Base-by-base conservation (phyloP, 2,329 filamentous ascomycete species). In the Colletotrichum truncatum region DNA sequence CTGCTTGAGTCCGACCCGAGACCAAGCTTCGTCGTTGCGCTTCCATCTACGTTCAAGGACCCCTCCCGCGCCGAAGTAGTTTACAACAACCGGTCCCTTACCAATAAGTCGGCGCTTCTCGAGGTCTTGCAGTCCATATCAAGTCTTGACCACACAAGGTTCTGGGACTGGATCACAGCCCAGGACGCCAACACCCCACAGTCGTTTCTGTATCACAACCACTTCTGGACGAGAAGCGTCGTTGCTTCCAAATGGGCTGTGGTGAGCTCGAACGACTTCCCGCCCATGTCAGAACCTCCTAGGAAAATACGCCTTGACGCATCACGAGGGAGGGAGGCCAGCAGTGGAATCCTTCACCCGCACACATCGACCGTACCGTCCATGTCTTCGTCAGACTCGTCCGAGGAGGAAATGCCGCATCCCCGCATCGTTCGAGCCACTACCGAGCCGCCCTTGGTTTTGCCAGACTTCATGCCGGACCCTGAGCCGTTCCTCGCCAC, bases 1-100 rank as follows among this genome's bases (percentile, higher is more conserved):
- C 74, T 82, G 11, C 74, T 82, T 67, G 73, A 77, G 64, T 75
- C 73, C 66, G 80, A 82, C 64, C 77, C 78, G 28, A 75, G 80
- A 57, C 78, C 80, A 55, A 77, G 77, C 43, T 82, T 82, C 45
- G 73, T 82, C 59, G 75, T 78, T 48, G 72, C 71, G 28, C 52
- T 69, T 16, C 55, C 66, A 14, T 39, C 68, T 14, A 46, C 55
- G 11, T 32, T 63, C 51, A 55, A 68, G 45, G 52, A 69, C 26
- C 45, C 68, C 18, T 41, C 57, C 26, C 64, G 61, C 25, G 56
- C 66, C 8, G 46, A 51, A 30, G 58, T 74, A 14, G 70, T 75
- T 21, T 80, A 81, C 69, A 73, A 73, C 61, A 82, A 82, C 61
- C 74, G 77, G 43, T 75, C 77, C n/a, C 70, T 81, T 3, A 67